Evolutionary conservation across 2,329 filamentous ascomycete genomes (phyloP), one percentile per base, ranked within the genome.

Genomic region (Talaromyces amestolkiae): DNA sequence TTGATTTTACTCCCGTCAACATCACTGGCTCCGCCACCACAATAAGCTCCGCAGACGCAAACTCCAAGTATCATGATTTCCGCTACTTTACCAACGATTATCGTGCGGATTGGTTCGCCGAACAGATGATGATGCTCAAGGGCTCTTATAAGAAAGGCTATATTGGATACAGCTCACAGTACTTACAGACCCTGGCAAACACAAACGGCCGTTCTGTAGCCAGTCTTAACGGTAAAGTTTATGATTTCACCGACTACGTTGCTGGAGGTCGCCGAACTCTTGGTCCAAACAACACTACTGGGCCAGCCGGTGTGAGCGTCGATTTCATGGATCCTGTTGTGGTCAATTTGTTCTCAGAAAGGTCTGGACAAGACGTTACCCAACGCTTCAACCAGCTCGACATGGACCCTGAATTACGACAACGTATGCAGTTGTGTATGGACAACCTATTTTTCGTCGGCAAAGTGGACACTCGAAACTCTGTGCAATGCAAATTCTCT

Each of bases 391-490:
- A 93, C 53, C 82, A 86, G 1, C 83, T 98, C 27, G 77, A 79
- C 6, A 77, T 97, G 54, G 82, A 85, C 66, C 49, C 80, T 0
- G 82, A 74, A 0, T 74, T 86, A 69, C 90, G 89, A 71, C 72
- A 77, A 22, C 84, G 88, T 39, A 96, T 96, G 91, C 83, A 89
- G 75, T 82, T 88, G 1, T 99, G 95, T 74, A 84, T 99, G 62
- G 89, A 98, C 80, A 96, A 97, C 71, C 84, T 99, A 43, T 99
- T 98, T 82, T 97, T 95, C 74, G 88, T 97, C 24, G 95, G 93
- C 35, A 89, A 96, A 68, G 83, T 97, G 3, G 95, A 99, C 75
- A 98, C 94, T 1, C 86, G 95, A 82, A 93, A 91, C 79, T 97
- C 94, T 1, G 79, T 87, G 0, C 87, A 87, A 67, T 99, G 95